These are phyloP conservation scores for Ustanciosporium gigantosporum DNA, from an alignment of 1,284 basidiomycete genomes.

Conservation along the genomic window DNA sequence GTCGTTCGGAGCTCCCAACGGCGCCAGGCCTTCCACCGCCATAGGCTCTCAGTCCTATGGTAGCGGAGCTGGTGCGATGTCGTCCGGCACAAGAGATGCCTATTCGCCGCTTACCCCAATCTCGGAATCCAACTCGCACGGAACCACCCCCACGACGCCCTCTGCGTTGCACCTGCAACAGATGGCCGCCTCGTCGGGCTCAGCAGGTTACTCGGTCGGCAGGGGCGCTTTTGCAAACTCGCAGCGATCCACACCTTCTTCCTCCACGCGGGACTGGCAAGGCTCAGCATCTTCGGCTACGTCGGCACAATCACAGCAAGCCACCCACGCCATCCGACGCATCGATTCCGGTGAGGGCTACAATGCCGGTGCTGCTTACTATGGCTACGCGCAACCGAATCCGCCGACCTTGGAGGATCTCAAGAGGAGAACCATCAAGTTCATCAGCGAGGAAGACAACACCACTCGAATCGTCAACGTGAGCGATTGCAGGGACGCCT, in stretches of 20 bases:
- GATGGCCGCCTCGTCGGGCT: neutral
- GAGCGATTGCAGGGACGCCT: conserved; percentile 51
- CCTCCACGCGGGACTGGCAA: conserved; percentile 2
- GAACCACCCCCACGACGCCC: conserved; percentile 32
- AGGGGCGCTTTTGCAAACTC: conserved; percentile 41
- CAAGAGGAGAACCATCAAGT: conserved; percentile 56
- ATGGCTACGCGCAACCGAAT: conserved; percentile 11
- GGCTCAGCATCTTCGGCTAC: no score
- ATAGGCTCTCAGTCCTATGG: conserved; percentile 23
- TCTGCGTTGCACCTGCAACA: conserved; percentile 25
- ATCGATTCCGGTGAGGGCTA: conserved; percentile 40
- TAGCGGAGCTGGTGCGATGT: conserved; percentile 1
- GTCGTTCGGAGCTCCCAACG: conserved; percentile 9
- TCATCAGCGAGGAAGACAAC: conserved; percentile 56
- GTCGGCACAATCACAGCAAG: neutral
- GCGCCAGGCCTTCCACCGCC: conserved; percentile 34
- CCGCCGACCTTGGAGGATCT: conserved; percentile 48
- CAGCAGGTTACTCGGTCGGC: conserved; percentile 47
- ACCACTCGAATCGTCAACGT: conserved; percentile 55
- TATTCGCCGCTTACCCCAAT: conserved; percentile 44
- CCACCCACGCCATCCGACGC: conserved; percentile 8
- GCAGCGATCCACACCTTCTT: conserved; percentile 16
- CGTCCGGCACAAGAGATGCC: conserved; percentile 3
- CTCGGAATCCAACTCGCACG: conserved; percentile 33
- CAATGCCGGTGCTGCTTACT: conserved; percentile 6